Evolutionary conservation across 495 filamentous ascomycete species (phyloP), one percentile per base, ranked within the genome.

Genomic region (Chaetomium fimeti): DNA sequence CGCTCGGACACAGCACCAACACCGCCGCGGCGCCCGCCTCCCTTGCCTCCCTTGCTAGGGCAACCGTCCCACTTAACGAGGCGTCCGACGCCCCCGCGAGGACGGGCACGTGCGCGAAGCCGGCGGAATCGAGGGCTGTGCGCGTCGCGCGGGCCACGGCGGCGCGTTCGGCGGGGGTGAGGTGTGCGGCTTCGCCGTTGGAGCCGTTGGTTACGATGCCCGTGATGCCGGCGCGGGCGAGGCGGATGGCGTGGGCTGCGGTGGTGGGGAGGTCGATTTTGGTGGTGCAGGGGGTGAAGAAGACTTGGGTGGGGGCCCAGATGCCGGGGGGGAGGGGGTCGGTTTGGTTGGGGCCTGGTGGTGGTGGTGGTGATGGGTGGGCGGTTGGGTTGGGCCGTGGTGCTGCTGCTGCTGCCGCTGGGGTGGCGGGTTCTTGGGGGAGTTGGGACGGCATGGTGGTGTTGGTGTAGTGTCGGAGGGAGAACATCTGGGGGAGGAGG

Each of bases 171-270:
- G 4, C 1, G n/a, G 29, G 54, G 32, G 54, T 12, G 6, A 56
- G 54, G 32, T 56, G 54, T 11, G 32, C 54, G 54, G 54, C 54
- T 20, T 56, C 54, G 54, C 54, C 54, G 54, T 56, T 56, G 54
- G 54, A 56, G 54, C 54, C 54, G 54, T 56, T 56, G 4, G 54
- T 56, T 2, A 56, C 54, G 54, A 56, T 18, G 54, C 54, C 54
- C 8, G n/a, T 20, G 32, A 56, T 20, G 54, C 54, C 54, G 9
- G 54, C 54, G 29, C 54, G 54, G n/a, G 54, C 54, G 32, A 56
- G 54, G 54, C 54, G 54, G 18, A 56, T n/a, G 54, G 54, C 54
- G 54, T 56, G 54, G 5, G 0, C 8, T 0, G 54, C 28, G 11
- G 40, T 43, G 40, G 40, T 43, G 13, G 40, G 40, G 13, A 43